Conservation (phyloP, 306 rosid species). For the Rosa rugosa region DNA sequence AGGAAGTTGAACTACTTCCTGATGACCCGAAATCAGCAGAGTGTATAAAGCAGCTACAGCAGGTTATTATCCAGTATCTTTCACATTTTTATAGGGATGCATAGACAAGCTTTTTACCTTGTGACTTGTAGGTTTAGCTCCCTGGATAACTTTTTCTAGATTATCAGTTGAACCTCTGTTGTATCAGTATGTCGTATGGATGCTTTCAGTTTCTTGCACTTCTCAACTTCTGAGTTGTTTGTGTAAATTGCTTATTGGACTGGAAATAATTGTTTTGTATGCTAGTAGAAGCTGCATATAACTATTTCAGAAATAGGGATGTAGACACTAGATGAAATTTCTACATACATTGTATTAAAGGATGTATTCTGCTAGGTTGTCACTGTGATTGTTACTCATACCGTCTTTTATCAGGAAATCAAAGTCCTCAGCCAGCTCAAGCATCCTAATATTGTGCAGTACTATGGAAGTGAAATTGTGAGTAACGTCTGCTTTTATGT, state of each 20-base stretch:
- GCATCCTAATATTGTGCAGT: conserved; percentile 95
- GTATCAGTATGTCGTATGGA: neutral
- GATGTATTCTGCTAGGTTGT: conserved; percentile 9
- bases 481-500: conserved; percentile 40
- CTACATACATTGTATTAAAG: neutral
- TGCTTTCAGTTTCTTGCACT: neutral
- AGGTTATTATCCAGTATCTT: conserved; percentile 43
- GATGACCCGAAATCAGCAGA: conserved; percentile 96
- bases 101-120: neutral
- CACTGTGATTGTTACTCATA: conserved; percentile 21
- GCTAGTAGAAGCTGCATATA: neutral
- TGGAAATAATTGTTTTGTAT: neutral
- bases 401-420: conserved; percentile 65
- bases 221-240: neutral
- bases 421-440: conserved; percentile 80
- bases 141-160: neutral
- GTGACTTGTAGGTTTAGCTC: neutral
- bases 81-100: neutral
- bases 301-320: neutral
- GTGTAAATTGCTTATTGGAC: neutral
- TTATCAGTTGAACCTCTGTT: neutral
- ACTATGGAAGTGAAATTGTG: conserved; percentile 90
- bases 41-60: conserved; percentile 87
- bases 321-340: neutral
- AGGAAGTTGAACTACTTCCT: conserved; percentile 80